phyloP scores from a whole-genome alignment of 176 grass and related monocot species.

The Guadua angustifolia region DNA sequence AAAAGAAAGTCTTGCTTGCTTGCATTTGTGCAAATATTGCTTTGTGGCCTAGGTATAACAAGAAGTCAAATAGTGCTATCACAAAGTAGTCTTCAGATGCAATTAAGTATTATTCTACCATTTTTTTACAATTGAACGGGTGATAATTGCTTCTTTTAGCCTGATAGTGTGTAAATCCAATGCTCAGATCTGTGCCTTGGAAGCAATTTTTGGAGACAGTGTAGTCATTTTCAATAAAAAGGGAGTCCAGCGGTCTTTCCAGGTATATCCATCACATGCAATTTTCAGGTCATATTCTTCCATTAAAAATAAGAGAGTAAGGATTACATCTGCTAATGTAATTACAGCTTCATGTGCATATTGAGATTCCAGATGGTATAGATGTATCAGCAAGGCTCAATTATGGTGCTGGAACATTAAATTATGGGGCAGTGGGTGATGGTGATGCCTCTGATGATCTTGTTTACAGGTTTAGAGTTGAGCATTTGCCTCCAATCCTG shows the following conservation, averaged over 20 bases:
- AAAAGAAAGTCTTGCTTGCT: background rate
- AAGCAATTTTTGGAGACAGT: conserved; percentile 83
- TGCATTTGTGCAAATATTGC: background rate
- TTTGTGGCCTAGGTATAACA: background rate
- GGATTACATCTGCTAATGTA: conserved; percentile 33
- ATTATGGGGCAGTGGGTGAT: conserved; percentile 41
- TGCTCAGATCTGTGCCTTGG: conserved; percentile 70
- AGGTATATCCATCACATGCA: conserved; percentile 52
- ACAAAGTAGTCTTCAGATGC: background rate
- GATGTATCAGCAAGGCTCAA: conserved; percentile 50
- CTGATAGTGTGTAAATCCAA: conserved; percentile 38
- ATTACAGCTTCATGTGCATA: conserved; percentile 56
- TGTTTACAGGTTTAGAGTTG: conserved; percentile 66
- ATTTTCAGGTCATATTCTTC: conserved; percentile 25
- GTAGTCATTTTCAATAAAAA: conserved; percentile 58
- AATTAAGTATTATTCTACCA: background rate
- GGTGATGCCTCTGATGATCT: conserved; percentile 48
- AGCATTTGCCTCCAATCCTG: conserved; percentile 60
- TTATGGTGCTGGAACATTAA: conserved; percentile 49
- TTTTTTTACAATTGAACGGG: background rate
- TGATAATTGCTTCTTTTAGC: conserved; percentile 3
- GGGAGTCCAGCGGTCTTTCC: conserved; percentile 63
- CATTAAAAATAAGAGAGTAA: background rate
- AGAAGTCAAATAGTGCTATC: background rate
- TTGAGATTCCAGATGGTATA: conserved; percentile 55